These are phyloP conservation scores for Buddleja alternifolia DNA, from an alignment of 257 asterid genomes.

Conservation along the genomic window DNA sequence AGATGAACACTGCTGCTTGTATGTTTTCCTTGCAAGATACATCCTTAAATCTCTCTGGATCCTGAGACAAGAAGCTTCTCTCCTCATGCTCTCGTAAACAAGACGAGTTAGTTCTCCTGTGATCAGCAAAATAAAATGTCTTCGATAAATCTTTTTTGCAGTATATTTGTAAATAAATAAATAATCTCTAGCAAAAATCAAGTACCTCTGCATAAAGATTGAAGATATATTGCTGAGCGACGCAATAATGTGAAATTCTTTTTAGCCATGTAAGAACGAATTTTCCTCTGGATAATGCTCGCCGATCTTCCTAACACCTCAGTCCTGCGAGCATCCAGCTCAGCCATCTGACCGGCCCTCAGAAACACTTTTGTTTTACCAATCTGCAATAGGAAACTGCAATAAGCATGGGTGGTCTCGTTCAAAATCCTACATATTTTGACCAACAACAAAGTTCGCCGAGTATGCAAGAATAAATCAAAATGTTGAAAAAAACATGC, in stretches of 20 bases:
- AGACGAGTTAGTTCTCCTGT: conserved; percentile 62
- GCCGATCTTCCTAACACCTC: conserved; percentile 82
- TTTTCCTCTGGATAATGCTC: conserved; percentile 69
- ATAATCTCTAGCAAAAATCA: conserved; percentile 13
- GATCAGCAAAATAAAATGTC: conserved; percentile 30
- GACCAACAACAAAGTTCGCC: background rate
- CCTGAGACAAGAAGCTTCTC: conserved; percentile 53
- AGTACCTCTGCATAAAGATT: conserved; percentile 70
- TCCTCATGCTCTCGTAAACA: conserved; percentile 53
- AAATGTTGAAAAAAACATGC: no score
- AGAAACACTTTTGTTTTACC: conserved; percentile 88
- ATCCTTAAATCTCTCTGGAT: conserved; percentile 62
- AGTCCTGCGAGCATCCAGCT: conserved; percentile 67
- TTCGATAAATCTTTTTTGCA: background rate
- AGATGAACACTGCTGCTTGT: conserved; percentile 49
- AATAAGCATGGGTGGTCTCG: conserved; percentile 16
- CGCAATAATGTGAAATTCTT: conserved; percentile 58
- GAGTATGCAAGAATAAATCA: no score
- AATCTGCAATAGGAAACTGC: conserved; percentile 63
- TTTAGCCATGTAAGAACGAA: conserved; percentile 60
- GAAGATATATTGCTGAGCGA: conserved; percentile 53
- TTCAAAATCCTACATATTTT: background rate
- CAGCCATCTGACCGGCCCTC: conserved; percentile 79
- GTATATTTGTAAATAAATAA: conserved; percentile 6
- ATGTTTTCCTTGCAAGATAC: conserved; percentile 66